Base-by-base conservation (phyloP, 768 basidiomycete species). In the Serendipita sp. region DNA sequence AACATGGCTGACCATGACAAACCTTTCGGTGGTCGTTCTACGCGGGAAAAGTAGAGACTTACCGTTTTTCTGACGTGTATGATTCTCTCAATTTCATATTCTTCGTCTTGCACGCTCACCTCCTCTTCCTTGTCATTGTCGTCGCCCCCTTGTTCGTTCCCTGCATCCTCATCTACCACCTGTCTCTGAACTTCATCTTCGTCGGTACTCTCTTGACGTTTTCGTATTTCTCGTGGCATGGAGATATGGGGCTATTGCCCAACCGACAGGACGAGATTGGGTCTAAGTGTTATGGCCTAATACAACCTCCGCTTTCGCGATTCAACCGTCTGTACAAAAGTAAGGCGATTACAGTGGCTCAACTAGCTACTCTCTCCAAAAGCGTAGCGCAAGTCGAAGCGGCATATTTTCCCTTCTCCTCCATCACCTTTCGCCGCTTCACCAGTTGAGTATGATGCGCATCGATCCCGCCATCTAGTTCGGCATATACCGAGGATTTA, bases 101-200 rank as follows among this genome's bases (percentile, higher is more conserved):
- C 56, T 37, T 60, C 56, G 35, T 68, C 75, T 70, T 66, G 45
- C 67, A 60, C 64, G 68, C 53, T 65, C 48, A 66, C 69, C 63
- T 65, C 67, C 30, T 64, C 68, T 67, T 53, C 66, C 68, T 48
- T 63, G 60, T 66, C 58, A 46, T 65, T 56, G 45, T 63, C 45
- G 35, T 68, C 71, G 72, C 75, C 75, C 69, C 73, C 74, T 69
- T 75, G 76, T 74, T 67, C 65, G 64, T 48, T 58, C 65, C 48
- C 47, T 63, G 45, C 64, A 32, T 54, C 15, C 45, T 67, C 46
- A 74, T 74, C 74, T 70, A 66, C 67, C 67, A 66, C 41, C 65
- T 72, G 41, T 41, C 41, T 41, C 41, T 41, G 41, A 41, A 41
- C 34, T 7, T 69, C 65, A 68, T 71, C 67, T 51, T 75, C 66